Conservation (phyloP, 2,329 filamentous ascomycete genomes). For the Myriangium duriaei region DNA sequence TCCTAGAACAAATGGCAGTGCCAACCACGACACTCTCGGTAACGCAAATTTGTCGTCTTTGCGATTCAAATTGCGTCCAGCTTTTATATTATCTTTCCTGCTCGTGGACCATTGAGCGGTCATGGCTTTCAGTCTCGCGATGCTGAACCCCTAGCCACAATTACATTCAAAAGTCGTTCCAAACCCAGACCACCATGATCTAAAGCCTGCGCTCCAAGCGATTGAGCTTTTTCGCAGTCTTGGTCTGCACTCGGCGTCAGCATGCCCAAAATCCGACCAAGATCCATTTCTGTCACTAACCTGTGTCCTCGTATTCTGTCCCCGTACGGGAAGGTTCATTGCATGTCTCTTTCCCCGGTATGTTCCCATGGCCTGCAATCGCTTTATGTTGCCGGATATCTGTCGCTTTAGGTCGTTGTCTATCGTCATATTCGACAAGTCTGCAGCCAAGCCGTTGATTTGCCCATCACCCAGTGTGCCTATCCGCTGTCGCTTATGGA, state of each 20-base stretch:
- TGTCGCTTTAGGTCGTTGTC: constrained; percentile 75
- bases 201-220: constrained; percentile 42
- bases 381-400: constrained; percentile 70
- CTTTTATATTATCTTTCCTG: no score
- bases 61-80: no score
- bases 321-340: constrained; percentile 80
- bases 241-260: constrained; percentile 34
- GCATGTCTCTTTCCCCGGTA: constrained; percentile 85
- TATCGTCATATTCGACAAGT: constrained; percentile 83
- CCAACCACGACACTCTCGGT: no score
- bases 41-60: no score
- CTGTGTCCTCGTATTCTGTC: constrained; percentile 76
- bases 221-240: constrained; percentile 47
- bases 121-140: no score
- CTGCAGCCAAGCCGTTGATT: constrained; percentile 67
- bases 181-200: no score
- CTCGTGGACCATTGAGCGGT: no score
- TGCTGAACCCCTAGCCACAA: no score
- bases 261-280: constrained; percentile 11
- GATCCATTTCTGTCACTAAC: constrained; percentile 26
- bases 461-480: constrained; percentile 63
- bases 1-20: no score
- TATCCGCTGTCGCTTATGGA: constrained; percentile 71
- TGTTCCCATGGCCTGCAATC: constrained; percentile 79
- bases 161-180: no score